Evolutionary conservation across 2,329 filamentous ascomycete genomes (phyloP).

Genomic region (Fusarium compactum): DNA sequence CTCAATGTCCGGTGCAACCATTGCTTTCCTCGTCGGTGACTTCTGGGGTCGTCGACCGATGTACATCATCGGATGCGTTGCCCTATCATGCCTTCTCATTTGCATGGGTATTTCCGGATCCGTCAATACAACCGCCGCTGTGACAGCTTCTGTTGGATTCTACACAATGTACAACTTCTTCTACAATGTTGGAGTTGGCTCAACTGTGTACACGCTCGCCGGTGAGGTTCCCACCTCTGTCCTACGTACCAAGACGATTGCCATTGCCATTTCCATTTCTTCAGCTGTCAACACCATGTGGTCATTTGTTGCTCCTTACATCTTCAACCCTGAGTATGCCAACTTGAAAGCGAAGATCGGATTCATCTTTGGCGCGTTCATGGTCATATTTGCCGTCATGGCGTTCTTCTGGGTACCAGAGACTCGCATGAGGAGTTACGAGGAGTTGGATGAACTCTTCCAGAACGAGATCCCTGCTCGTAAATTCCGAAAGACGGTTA

Average conservation of each 20-base stretch:
- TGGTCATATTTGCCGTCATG: slow-evolving; percentile 51
- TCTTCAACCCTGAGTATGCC: slow-evolving; percentile 50
- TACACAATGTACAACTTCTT: slow-evolving; percentile 56
- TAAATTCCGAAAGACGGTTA: slow-evolving; percentile 42
- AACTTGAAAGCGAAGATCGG: slow-evolving; percentile 58
- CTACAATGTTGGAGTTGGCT: slow-evolving; percentile 56
- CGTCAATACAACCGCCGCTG: slow-evolving; percentile 39
- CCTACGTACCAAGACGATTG: slow-evolving; percentile 58
- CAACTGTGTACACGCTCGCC: slow-evolving; percentile 58
- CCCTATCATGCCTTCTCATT: slow-evolving; percentile 39
- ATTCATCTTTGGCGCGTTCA: slow-evolving; percentile 55
- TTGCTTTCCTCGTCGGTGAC: slow-evolving; percentile 46
- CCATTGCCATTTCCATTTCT: slow-evolving; percentile 57
- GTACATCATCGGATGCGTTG: slow-evolving; percentile 45
- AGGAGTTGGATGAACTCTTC: slow-evolving; percentile 49
- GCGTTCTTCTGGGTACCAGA: slow-evolving; percentile 64
- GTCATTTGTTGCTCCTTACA: slow-evolving; percentile 62
- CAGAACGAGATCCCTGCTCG: slow-evolving; percentile 42
- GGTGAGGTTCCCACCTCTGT: slow-evolving; percentile 59
- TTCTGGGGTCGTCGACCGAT: slow-evolving; percentile 48
- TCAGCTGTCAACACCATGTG: slow-evolving; percentile 57
- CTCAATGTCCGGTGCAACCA: slow-evolving; percentile 47
- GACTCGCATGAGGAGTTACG: slow-evolving; percentile 49
- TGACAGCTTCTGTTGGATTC: slow-evolving; percentile 50
- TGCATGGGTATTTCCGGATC: slow-evolving; percentile 49